phyloP scores from a whole-genome alignment of 768 basidiomycete genomes.

The Rhizopogon roseolus region DNA sequence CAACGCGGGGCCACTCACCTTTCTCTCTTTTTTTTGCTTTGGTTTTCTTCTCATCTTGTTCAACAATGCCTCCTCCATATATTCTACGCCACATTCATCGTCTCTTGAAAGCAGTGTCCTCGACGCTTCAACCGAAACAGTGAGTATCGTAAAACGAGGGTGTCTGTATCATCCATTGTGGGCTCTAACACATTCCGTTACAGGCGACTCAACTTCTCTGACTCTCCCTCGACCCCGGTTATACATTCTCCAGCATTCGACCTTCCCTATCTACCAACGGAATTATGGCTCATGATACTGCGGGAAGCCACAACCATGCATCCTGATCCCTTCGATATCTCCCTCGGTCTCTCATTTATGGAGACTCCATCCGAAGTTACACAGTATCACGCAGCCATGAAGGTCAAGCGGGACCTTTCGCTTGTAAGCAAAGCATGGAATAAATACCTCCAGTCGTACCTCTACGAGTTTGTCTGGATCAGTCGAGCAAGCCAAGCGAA shows the following conservation, averaged over 20 bases:
- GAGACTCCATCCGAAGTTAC: constrained; percentile 37
- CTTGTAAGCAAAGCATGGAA: constrained; percentile 57
- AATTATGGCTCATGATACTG: constrained; percentile 65
- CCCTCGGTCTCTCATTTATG: constrained; percentile 55
- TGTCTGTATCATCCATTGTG: background rate
- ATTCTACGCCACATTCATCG: constrained; percentile 14
- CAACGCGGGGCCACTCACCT: background rate
- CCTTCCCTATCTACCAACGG: constrained; percentile 48
- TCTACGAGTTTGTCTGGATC: constrained; percentile 74
- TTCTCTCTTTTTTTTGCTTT: background rate
- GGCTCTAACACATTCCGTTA: background rate
- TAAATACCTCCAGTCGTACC: constrained; percentile 44
- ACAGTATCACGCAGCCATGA: constrained; percentile 45
- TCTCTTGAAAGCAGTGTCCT: constrained; percentile 13
- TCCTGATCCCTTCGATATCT: constrained; percentile 43
- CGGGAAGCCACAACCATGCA: constrained; percentile 46
- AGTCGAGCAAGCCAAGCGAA: constrained; percentile 47
- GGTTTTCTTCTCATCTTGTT: background rate
- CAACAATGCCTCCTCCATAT: constrained; percentile 11
- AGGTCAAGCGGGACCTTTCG: constrained; percentile 43
- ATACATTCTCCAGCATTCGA: constrained; percentile 27
- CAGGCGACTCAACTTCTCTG: constrained; percentile 6
- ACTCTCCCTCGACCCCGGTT: constrained; percentile 10
- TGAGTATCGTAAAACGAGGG: constrained; percentile 6
- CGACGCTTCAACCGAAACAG: constrained; percentile 15